Evolutionary conservation across 257 asterid species (phyloP).

Genomic region (Solanum verrucosum): DNA sequence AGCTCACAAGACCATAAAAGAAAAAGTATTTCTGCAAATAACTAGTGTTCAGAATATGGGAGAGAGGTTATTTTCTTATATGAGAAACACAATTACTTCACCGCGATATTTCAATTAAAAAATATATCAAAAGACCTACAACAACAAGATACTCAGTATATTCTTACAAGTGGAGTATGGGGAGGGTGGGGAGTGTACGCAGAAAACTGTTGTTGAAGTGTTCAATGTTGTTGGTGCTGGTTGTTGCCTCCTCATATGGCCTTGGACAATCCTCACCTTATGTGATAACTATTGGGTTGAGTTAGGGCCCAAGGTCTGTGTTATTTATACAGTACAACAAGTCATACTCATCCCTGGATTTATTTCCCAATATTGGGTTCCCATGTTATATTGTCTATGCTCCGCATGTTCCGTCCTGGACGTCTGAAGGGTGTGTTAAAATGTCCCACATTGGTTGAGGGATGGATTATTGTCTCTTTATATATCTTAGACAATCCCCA

Average conservation of each 20-base stretch:
- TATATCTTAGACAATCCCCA: background rate
- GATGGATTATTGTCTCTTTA: background rate
- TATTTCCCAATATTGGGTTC: background rate
- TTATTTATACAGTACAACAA: background rate
- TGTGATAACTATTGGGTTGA: background rate
- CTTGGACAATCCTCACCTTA: background rate
- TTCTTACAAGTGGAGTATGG: background rate
- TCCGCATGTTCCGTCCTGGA: background rate
- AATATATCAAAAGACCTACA: background rate
- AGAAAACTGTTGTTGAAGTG: background rate
- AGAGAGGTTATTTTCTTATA: background rate
- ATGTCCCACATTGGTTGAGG: background rate
- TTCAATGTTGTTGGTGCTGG: background rate
- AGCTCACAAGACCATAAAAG: background rate
- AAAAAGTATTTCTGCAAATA: background rate
- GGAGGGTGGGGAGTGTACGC: background rate
- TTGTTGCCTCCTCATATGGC: background rate
- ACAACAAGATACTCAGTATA: background rate
- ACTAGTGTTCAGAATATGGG: background rate
- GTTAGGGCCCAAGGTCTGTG: background rate
- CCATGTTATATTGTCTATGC: background rate
- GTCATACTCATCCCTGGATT: background rate
- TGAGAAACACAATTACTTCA: background rate
- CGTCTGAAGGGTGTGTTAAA: background rate
- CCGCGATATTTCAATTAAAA: background rate